Conservation (phyloP, 768 basidiomycete species). For the Tricholoma saponaceum region DNA sequence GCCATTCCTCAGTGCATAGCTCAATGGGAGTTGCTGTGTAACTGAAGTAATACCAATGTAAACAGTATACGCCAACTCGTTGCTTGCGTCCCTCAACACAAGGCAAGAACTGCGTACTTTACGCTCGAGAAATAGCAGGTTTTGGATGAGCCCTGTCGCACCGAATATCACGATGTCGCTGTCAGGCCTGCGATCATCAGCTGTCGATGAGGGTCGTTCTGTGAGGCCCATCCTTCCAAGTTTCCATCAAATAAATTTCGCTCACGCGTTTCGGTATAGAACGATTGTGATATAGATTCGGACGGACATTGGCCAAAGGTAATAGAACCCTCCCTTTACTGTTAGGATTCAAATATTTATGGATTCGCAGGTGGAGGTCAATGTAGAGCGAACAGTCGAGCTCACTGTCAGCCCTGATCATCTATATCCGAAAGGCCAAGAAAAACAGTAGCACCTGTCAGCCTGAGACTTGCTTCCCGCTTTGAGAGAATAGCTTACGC, state of each 20-base stretch:
- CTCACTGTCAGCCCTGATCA: not conserved
- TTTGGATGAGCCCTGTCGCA: not conserved
- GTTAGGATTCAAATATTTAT: not conserved
- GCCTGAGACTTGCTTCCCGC: too few relatives aligned
- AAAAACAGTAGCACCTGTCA: too few relatives aligned
- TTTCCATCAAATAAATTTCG: not conserved
- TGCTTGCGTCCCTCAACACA: slow-evolving; percentile 29
- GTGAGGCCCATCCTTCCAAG: not conserved
- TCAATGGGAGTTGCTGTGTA: too few relatives aligned
- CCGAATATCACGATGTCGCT: not conserved
- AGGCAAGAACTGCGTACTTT: slow-evolving; percentile 23
- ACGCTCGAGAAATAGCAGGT: not conserved
- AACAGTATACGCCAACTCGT: slow-evolving; percentile 33
- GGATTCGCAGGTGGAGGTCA: not conserved
- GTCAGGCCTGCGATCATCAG: not conserved
- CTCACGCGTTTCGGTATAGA: not conserved
- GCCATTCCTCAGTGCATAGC: too few relatives aligned
- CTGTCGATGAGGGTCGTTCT: not conserved
- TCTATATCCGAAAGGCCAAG: not conserved
- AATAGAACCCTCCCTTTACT: not conserved
- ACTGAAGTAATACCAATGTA: not conserved
- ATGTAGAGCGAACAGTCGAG: not conserved
- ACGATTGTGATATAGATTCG: not conserved
- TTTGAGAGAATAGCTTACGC: too few relatives aligned
- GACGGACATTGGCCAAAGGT: not conserved